Percentiles rank a stretch among this genome's conserved stretches.
These are phyloP conservation scores for Voacanga thouarsii DNA, from an alignment of 257 asterid species.

Conservation along the genomic window DNA sequence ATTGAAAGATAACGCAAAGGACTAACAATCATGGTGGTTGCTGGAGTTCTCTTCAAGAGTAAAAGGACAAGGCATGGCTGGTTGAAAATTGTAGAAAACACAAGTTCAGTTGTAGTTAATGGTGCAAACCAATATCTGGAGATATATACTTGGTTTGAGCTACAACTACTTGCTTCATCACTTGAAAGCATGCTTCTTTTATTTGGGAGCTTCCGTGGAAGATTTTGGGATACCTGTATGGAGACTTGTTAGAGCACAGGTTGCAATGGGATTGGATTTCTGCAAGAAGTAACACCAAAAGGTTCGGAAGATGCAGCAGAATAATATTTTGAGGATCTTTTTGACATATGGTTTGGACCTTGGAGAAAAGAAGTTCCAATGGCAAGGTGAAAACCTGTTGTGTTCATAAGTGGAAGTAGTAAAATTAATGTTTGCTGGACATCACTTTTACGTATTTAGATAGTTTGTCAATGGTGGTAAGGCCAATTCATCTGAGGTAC, in stretches of 20 bases:
- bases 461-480: slow-evolving; percentile 24
- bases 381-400: no score
- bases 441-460: slow-evolving; percentile 11
- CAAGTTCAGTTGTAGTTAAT: slow-evolving; percentile 1
- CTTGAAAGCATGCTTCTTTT: no score
- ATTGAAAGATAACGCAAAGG: neutral
- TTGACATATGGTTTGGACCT: no score
- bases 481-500: slow-evolving; percentile 28
- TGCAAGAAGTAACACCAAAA: no score
- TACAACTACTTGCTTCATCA: neutral
- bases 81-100: slow-evolving; percentile 1
- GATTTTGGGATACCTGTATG: no score
- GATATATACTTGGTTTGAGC: neutral
- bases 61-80: neutral
- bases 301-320: no score
- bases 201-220: neutral
- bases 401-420: no score
- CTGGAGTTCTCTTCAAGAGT: neutral
- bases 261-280: no score
- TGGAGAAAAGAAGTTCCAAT: no score
- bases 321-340: no score
- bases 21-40: neutral
- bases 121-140: neutral
- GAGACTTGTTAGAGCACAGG: no score
- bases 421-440: slow-evolving; percentile 17